A percentile compares a stretch with the other conserved stretches of the same genome.
These are phyloP conservation scores for Colletotrichum echinochloae DNA, from an alignment of 2,329 filamentous ascomycete genomes.

Conservation along the genomic window DNA sequence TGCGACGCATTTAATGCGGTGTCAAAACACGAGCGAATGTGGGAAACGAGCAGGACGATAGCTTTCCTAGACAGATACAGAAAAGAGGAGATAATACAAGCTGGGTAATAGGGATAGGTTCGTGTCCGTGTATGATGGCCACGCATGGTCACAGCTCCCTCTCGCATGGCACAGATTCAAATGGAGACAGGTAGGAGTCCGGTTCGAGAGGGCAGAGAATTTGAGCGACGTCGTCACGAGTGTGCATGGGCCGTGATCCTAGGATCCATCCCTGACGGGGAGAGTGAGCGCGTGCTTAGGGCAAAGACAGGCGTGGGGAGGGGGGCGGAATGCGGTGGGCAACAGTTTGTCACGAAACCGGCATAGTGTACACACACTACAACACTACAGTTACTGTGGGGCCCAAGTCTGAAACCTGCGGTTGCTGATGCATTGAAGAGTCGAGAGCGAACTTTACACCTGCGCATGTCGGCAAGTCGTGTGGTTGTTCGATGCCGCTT, in stretches of 20 bases:
- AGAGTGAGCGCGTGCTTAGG: conserved; percentile 33
- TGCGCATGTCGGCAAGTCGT: conserved; percentile 11
- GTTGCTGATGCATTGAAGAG: conserved; percentile 39
- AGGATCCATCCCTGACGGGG: conserved; percentile 18
- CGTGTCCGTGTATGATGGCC: conserved; percentile 34
- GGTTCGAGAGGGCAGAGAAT: conserved; percentile 11
- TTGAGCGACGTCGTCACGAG: conserved; percentile 23
- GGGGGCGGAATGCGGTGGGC: conserved; percentile 47
- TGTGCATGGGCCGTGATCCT: conserved; percentile 37
- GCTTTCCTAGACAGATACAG: conserved; percentile 27
- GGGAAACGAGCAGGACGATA: conserved; percentile 32
- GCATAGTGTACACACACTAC: conserved; percentile 39
- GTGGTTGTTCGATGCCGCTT: conserved; percentile 7
- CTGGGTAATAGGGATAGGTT: conserved; percentile 24
- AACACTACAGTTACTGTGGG: conserved; percentile 29
- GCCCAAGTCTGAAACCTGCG: conserved; percentile 37
- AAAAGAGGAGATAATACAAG: conserved; percentile 19
- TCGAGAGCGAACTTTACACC: conserved; percentile 22
- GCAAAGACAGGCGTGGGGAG: conserved; percentile 41
- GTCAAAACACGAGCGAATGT: conserved; percentile 25
- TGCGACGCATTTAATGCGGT: conserved; percentile 46
- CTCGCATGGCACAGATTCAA: conserved; percentile 21
- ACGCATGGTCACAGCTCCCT: conserved; percentile 36
- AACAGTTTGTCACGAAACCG: conserved; percentile 48
- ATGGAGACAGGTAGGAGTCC: conserved; percentile 26